Evolutionary conservation across 225 moss, liverwort and hornwort genomes (phyloP), one percentile per base, ranked within the genome.

Genomic region (Neckera pumila): DNA sequence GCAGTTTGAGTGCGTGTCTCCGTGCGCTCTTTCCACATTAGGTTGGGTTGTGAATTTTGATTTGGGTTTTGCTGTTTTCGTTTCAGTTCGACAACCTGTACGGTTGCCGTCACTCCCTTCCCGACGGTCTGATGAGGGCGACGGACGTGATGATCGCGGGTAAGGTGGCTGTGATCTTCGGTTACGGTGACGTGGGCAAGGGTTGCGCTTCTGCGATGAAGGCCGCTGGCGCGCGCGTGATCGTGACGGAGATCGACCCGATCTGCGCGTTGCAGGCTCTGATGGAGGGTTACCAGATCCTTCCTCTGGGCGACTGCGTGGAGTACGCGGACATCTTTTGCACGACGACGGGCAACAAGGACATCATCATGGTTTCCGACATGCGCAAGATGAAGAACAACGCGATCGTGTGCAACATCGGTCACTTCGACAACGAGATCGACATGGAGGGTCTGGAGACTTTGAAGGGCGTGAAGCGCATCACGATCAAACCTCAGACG

Each of bases 301-400:
- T 92, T 42, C 76, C 70, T 2, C 22, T 98, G 86, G 96, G 93
- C 51, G 98, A 98, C 64, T 94, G 96, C 38, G 95, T 98, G 4
- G 93, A 36, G 6, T 87, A 94, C 61, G 96, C 93, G 17, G 98
- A 98, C 82, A 98, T 98, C 10, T 98, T 98, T 79, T 93, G 93
- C 87, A 98, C 98, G 59, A 98, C 98, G 20, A 98, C 96, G 9
- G 98, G 98, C 5, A 98, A 98, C 95, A 98, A 98, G 92, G 96
- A 98, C 89, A 96, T 98, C 84, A 96, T 98, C 93, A 98, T 98
- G 96, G 98, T 96, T 13, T 3, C 60, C 12, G 98, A 98, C 91
- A 98, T 98, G 98, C 84, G 85, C 45, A 98, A 96, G 93, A 98
- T 98, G 98, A 98, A 98, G 94, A 98, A 98, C 92, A 96, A 98